Evolutionary conservation across 2,329 filamentous ascomycete species (phyloP), one percentile per base, ranked within the genome.

Genomic region (Colletotrichum euphorbiae): DNA sequence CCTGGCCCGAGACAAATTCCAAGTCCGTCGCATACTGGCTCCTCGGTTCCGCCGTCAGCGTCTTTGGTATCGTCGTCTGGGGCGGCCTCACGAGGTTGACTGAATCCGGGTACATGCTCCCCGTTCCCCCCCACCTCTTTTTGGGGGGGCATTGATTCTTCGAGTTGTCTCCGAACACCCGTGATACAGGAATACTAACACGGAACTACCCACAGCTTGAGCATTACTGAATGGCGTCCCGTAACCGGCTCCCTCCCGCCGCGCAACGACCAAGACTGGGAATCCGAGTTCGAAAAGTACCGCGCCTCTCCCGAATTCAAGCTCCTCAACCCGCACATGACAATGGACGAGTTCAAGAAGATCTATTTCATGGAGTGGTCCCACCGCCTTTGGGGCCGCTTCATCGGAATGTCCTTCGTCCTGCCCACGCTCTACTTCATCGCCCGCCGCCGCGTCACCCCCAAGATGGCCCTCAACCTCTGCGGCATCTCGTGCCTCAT

Each of bases 281-380:
- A 97, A 73, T 89, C 90, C 71, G 96, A 98, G 76, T 99, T 98
- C 81, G 84, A 90, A 63, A 96, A 97, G 80, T 99, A 99, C 84
- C 91, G 91, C 72, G 89, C 91, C 48, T 97, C 94, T 19, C 96
- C 96, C 70, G 96, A 99, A 80, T 99, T 95, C 82, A 89, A 92
- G 76, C 87, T 94, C 70, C 86, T 99, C 73, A 99, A 99, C 82
- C 91, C 94, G 36, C 89, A 93, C 78, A 99, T 99, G 96, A 91
- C 88, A 36, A 85, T 99, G 64, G 87, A 90, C 67, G 96, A 99
- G 78, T 99, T 98, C 84, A 98, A 98, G 81, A 91, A 96, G 78
- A 99, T 99, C 73, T 99, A 98, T 86, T 99, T 92, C 80, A 98
- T 98, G 96, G 96, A 99, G 84, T 99, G 96, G 96, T 90, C 91